Evolutionary conservation across 495 filamentous ascomycete genomes (phyloP).

Genomic region (Trichocladium uniseriatum): DNA sequence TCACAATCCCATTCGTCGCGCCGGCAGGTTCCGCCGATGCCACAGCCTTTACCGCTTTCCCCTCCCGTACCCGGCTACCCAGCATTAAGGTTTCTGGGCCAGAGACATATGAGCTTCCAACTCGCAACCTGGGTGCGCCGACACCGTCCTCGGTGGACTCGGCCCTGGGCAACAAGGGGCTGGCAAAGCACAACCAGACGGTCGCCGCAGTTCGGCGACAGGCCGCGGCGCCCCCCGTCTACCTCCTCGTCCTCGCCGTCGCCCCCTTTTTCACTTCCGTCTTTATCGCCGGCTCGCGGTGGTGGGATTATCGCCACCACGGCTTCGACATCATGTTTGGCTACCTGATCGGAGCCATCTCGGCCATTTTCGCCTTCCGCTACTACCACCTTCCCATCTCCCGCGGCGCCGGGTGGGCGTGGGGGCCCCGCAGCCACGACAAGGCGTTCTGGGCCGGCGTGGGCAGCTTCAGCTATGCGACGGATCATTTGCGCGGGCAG

Average conservation of each 20-base stretch:
- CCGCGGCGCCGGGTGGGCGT: conserved; percentile 49
- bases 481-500: conserved; percentile 27
- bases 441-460: conserved; percentile 53
- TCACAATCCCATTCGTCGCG: conserved; percentile 50
- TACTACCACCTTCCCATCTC: conserved; percentile 58
- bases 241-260: conserved; percentile 61
- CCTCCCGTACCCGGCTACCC: conserved; percentile 31
- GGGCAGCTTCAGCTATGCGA: conserved; percentile 45
- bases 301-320: conserved; percentile 79
- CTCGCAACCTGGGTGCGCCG: conserved; percentile 11
- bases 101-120: conserved; percentile 24
- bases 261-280: conserved; percentile 48
- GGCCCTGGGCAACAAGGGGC: conserved; percentile 21
- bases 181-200: conserved; percentile 36
- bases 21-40: conserved; percentile 27
- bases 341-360: conserved; percentile 50
- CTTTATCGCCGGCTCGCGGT: conserved; percentile 50
- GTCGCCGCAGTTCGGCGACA: conserved; percentile 46
- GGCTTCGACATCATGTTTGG: conserved; percentile 83
- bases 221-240: conserved; percentile 58
- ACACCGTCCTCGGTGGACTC: conserved; percentile 20
- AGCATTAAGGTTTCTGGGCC: conserved; percentile 12
- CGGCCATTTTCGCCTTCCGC: conserved; percentile 42
- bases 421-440: conserved; percentile 44
- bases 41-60: conserved; percentile 38